phyloP scores from a whole-genome alignment of 306 rosid species.

The Sindora glabra region DNA sequence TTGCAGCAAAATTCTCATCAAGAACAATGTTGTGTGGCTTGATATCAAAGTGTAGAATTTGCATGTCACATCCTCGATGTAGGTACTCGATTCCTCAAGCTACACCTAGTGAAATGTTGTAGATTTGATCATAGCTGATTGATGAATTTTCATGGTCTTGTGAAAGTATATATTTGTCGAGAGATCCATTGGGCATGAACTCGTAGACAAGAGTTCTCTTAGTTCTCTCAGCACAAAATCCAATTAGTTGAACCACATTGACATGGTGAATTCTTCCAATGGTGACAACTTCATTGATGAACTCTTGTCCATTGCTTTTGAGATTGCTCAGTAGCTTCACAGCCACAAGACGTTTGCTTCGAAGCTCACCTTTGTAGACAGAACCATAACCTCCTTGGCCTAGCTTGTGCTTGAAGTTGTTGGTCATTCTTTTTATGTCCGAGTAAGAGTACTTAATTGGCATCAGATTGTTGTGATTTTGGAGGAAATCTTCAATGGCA shows the following conservation, averaged over 20 bases:
- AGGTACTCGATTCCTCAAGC: conserved; percentile 9
- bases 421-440: too few species aligned
- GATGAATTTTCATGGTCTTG: background rate
- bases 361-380: background rate
- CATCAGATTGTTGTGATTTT: too few species aligned
- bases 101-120: conserved; percentile 2
- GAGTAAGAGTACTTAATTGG: too few species aligned
- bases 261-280: conserved; percentile 6
- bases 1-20: background rate
- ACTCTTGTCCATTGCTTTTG: conserved; percentile 9
- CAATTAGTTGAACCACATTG: conserved; percentile 13
- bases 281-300: conserved; percentile 17
- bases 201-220: conserved; percentile 7
- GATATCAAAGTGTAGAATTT: conserved; percentile 14
- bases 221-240: conserved; percentile 11
- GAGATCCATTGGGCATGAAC: conserved; percentile 17
- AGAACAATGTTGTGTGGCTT: conserved; percentile 4
- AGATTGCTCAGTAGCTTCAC: too few species aligned
- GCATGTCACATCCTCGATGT: conserved; percentile 14
- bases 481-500: too few species aligned
- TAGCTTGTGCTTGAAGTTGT: background rate
- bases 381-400: conserved; percentile 5
- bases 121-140: background rate
- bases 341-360: too few species aligned
- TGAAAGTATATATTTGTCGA: conserved; percentile 3